Conservation (phyloP, 257 asterid species). For the Jasminum sambac region DNA sequence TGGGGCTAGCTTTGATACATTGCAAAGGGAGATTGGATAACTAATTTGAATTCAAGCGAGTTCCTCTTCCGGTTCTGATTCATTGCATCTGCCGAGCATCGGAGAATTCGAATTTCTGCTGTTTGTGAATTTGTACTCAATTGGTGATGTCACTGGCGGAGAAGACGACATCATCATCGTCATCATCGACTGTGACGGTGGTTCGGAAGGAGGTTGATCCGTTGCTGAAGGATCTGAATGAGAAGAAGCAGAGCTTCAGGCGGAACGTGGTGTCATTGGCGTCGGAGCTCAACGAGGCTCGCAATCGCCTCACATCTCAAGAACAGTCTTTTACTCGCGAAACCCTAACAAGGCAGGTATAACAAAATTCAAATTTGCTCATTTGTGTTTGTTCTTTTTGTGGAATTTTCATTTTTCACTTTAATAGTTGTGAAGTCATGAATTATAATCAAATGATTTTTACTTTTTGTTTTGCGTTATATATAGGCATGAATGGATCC, state of each 20-base stretch:
- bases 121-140: neutral
- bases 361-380: slow-evolving; percentile 4
- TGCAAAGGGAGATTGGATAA: slow-evolving; percentile 21
- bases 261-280: slow-evolving; percentile 83
- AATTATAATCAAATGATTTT: neutral
- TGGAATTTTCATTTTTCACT: neutral
- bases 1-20: slow-evolving; percentile 35
- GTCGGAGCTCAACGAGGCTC: slow-evolving; percentile 81
- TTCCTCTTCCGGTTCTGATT: neutral
- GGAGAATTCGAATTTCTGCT: neutral
- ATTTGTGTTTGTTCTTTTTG: slow-evolving; percentile 20
- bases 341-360: slow-evolving; percentile 64
- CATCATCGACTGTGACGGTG: slow-evolving; percentile 20
- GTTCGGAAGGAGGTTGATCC: slow-evolving; percentile 61
- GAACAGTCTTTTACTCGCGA: slow-evolving; percentile 57
- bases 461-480: slow-evolving; percentile 1
- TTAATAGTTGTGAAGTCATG: neutral
- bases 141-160: slow-evolving; percentile 39
- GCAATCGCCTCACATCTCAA: slow-evolving; percentile 63
- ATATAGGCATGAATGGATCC: too few species aligned
- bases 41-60: neutral
- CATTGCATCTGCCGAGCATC: neutral
- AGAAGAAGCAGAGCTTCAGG: slow-evolving; percentile 80
- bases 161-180: slow-evolving; percentile 29
- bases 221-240: slow-evolving; percentile 77